Conservation (phyloP, 2,329 filamentous ascomycete genomes). For the Hawksworthiomyces lignivorus region DNA sequence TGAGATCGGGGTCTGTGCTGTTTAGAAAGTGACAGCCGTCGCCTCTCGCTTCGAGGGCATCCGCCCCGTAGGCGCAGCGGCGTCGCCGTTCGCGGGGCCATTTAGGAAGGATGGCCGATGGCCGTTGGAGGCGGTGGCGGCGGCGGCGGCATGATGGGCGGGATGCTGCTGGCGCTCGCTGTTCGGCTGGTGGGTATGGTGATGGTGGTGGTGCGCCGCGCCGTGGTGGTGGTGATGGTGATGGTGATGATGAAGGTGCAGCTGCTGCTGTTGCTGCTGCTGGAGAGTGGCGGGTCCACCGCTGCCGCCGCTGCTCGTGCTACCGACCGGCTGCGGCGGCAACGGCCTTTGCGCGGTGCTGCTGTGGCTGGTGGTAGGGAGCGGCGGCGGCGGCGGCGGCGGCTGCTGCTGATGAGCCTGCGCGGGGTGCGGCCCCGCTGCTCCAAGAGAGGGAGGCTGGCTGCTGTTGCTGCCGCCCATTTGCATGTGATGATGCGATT, state of each 20-base stretch:
- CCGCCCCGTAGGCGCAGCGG: not conserved
- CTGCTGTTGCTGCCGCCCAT: too few species aligned
- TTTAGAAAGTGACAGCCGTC: conserved; percentile 2
- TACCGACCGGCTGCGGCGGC: conserved; percentile 1
- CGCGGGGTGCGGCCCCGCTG: too few species aligned
- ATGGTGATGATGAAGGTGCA: not conserved
- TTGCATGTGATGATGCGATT: too few species aligned
- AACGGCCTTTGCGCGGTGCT: not conserved
- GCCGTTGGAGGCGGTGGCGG: too few species aligned
- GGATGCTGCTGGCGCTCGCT: too few species aligned
- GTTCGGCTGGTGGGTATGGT: too few species aligned
- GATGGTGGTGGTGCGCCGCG: too few species aligned
- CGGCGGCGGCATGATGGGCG: too few species aligned
- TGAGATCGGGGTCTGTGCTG: too few species aligned
- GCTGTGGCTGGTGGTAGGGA: too few species aligned
- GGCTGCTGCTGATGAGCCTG: not conserved
- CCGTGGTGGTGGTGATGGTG: not conserved
- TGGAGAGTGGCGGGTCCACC: not conserved
- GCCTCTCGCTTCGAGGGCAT: conserved; percentile 6
- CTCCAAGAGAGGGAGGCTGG: too few species aligned
- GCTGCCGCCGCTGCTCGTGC: not conserved
- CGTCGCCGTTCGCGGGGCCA: not conserved
- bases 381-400: not conserved
- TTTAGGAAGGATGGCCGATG: too few species aligned
- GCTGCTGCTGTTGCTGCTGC: not conserved